Percentiles rank a stretch among this genome's conserved stretches.
phyloP scores from a whole-genome alignment of 805 yeast species.

The Helenozyma baotianmanensis region DNA sequence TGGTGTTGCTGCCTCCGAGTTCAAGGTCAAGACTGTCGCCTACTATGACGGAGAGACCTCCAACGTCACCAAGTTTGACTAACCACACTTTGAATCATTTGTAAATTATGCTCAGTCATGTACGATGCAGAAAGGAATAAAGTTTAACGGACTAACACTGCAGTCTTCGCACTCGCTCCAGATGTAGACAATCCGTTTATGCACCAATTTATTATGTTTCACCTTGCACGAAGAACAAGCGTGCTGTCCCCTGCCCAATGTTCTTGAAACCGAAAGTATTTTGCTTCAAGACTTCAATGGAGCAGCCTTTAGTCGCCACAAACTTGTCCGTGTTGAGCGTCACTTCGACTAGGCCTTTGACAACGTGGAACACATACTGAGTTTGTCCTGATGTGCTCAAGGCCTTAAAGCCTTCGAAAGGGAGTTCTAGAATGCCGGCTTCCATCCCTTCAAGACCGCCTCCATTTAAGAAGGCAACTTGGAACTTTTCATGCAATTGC shows the following conservation, averaged over 20 bases:
- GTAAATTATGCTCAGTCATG: background rate
- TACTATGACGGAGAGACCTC: conserved; percentile 64
- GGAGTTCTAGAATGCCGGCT: conserved; percentile 67
- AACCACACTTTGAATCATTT: background rate
- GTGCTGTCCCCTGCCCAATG: conserved; percentile 52
- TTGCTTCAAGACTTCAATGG: conserved; percentile 77
- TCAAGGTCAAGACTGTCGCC: conserved; percentile 75
- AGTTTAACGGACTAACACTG: background rate
- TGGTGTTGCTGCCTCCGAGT: conserved; percentile 91
- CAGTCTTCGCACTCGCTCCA: too few species aligned
- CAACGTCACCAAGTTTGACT: conserved; percentile 21
- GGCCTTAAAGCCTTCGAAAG: conserved; percentile 57
- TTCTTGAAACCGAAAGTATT: conserved; percentile 68
- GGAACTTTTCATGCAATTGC: conserved; percentile 41
- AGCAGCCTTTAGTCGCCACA: conserved; percentile 64
- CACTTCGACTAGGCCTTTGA: conserved; percentile 67
- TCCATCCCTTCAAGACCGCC: conserved; percentile 62
- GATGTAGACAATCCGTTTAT: too few species aligned
- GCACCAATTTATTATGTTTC: conserved; percentile 4
- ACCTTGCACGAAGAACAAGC: conserved; percentile 76
- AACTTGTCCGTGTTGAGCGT: conserved; percentile 56
- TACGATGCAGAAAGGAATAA: background rate
- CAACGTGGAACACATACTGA: conserved; percentile 69
- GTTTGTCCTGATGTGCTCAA: conserved; percentile 60
- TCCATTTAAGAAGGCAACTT: conserved; percentile 61